Evolutionary conservation across 1,284 basidiomycete genomes (phyloP).

Genomic region (Puccinia hordei): DNA sequence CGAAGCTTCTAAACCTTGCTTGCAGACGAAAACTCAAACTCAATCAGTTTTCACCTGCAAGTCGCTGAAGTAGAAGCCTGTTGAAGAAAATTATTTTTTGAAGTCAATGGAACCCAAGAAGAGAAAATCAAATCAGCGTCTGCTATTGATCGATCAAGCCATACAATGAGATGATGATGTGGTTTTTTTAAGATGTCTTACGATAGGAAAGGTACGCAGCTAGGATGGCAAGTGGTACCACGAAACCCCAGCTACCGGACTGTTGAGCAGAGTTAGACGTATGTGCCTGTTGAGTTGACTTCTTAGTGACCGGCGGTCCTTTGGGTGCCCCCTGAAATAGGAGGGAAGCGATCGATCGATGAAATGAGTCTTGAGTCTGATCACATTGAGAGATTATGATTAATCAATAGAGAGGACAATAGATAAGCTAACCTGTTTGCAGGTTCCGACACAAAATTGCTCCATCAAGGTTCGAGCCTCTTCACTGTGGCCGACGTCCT

Average conservation of each 20-base stretch:
- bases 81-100: background rate
- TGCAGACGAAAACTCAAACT: no score
- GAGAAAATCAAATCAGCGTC: background rate
- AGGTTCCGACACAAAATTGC: conserved; percentile 64
- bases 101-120: background rate
- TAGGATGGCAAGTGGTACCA: conserved; percentile 72
- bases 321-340: conserved; percentile 29
- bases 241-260: conserved; percentile 54
- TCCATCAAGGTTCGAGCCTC: conserved; percentile 88
- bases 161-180: background rate
- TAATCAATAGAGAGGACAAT: background rate
- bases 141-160: background rate
- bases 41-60: no score
- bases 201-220: conserved; percentile 75
- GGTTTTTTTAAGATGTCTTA: background rate
- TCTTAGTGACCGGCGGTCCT: conserved; percentile 14
- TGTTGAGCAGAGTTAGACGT: background rate
- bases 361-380: background rate
- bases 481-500: conserved; percentile 98
- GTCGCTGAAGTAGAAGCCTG: conserved; percentile 13
- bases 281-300: conserved; percentile 19
- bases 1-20: no score
- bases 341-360: background rate
- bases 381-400: background rate
- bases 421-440: conserved; percentile 55